Percentiles rank a stretch among this genome's conserved stretches.
phyloP scores from a whole-genome alignment of 1,139 yeast species.

The Hansenula sp. region DNA sequence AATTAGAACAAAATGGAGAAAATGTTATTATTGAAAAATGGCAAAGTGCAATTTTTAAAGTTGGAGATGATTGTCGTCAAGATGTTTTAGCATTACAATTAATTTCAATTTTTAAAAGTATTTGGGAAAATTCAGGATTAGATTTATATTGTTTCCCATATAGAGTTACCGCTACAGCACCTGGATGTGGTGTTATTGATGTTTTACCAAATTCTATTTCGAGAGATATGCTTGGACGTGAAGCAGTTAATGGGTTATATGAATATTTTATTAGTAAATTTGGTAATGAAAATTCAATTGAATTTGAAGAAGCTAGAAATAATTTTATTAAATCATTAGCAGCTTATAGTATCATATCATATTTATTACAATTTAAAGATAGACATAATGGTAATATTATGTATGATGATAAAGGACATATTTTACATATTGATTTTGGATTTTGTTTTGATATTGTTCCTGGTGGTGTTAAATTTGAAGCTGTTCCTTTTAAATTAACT shows the following conservation, averaged over 20 bases:
- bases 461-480: slow-evolving; percentile 97
- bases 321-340: slow-evolving; percentile 93
- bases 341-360: slow-evolving; percentile 92
- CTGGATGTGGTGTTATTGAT: slow-evolving; percentile 98
- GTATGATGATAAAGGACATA: slow-evolving; percentile 95
- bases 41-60: slow-evolving; percentile 98
- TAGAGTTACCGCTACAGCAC: slow-evolving; percentile 97
- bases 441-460: slow-evolving; percentile 98
- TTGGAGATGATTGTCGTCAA: slow-evolving; percentile 98
- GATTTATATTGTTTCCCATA: slow-evolving; percentile 91
- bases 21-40: slow-evolving; percentile 46
- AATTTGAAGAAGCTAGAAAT: slow-evolving; percentile 85
- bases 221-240: slow-evolving; percentile 98
- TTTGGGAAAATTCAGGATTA: slow-evolving; percentile 83
- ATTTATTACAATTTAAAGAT: slow-evolving; percentile 90
- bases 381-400: slow-evolving; percentile 98
- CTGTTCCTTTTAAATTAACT: slow-evolving; percentile 94
- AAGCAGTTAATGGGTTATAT: slow-evolving; percentile 94
- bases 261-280: slow-evolving; percentile 90
- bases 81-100: slow-evolving; percentile 93
- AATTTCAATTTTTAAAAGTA: slow-evolving; percentile 85
- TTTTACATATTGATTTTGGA: slow-evolving; percentile 95
- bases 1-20: slow-evolving; percentile 35
- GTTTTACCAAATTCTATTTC: slow-evolving; percentile 93
- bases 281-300: slow-evolving; percentile 89